Conservation (phyloP, 2,329 filamentous ascomycete species). For the Scytalidium lignicola region DNA sequence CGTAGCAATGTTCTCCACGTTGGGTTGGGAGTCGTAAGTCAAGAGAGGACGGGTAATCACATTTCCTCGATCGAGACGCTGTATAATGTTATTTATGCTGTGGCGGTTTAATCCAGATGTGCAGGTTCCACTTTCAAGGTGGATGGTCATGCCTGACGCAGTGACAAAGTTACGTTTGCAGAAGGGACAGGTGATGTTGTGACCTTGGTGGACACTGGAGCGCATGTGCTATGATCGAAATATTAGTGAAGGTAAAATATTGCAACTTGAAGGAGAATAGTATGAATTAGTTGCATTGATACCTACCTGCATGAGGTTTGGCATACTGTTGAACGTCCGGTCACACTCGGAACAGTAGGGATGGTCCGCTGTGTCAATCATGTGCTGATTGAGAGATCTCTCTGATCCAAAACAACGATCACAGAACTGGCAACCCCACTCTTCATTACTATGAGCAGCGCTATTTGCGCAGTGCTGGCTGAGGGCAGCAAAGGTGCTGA, state of each 20-base stretch:
- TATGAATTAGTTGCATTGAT: background rate
- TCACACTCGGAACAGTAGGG: constrained; percentile 17
- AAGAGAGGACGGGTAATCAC: constrained; percentile 47
- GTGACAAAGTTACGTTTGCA: constrained; percentile 42
- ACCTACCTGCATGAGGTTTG: constrained; percentile 18
- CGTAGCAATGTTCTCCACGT: constrained; percentile 33
- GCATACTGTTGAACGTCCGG: constrained; percentile 15
- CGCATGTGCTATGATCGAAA: constrained; percentile 44
- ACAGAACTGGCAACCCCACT: constrained; percentile 17
- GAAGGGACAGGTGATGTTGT: constrained; percentile 46
- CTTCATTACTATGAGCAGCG: constrained; percentile 5
- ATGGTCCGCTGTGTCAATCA: constrained; percentile 6
- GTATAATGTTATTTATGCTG: constrained; percentile 40
- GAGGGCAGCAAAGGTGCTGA: constrained; percentile 8
- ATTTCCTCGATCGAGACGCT: constrained; percentile 39
- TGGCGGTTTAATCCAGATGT: constrained; percentile 42
- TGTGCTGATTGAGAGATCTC: constrained; percentile 16
- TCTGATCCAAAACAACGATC: constrained; percentile 8
- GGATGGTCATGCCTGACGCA: constrained; percentile 54
- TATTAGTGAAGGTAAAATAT: too few relatives aligned
- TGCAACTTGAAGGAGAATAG: too few relatives aligned
- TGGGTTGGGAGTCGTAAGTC: constrained; percentile 21
- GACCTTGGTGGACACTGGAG: constrained; percentile 43
- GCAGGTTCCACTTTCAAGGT: constrained; percentile 45
- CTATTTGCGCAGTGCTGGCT: constrained; percentile 16